phyloP scores from a whole-genome alignment of 805 yeast species.

The Metschnikowia cerradonensis region DNA sequence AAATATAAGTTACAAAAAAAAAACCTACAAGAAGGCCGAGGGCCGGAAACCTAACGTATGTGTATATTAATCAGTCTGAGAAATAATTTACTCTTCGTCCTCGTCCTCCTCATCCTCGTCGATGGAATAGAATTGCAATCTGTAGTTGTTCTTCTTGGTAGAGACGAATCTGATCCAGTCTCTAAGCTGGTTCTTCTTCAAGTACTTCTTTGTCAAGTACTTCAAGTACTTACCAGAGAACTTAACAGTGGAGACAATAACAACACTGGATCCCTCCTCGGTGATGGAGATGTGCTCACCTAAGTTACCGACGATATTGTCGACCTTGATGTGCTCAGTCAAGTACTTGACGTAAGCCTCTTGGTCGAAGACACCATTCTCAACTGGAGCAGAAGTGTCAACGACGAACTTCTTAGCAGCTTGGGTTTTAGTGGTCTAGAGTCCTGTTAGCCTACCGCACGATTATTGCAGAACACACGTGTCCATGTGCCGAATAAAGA shows the following conservation, averaged over 20 bases:
- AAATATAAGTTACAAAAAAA: too few relatives aligned
- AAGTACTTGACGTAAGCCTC: constrained; percentile 96
- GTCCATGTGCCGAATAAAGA: constrained; percentile 28
- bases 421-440: constrained; percentile 70
- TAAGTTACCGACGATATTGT: constrained; percentile 92
- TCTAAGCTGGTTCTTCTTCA: constrained; percentile 99
- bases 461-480: constrained; percentile 26
- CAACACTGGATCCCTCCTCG: constrained; percentile 81
- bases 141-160: constrained; percentile 91
- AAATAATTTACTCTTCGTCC: constrained; percentile 2
- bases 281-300: constrained; percentile 90
- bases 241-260: constrained; percentile 86
- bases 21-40: too few relatives aligned
- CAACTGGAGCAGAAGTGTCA: constrained; percentile 96
- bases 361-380: constrained; percentile 96
- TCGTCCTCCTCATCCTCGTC: constrained; percentile 68
- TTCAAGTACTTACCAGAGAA: constrained; percentile 99
- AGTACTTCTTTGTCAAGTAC: constrained; percentile 99
- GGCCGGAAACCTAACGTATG: neutral
- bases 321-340: constrained; percentile 98
- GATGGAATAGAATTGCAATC: constrained; percentile 98
- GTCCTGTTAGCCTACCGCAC: constrained; percentile 74
- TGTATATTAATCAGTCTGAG: neutral
- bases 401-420: constrained; percentile 87
- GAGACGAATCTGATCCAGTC: constrained; percentile 99